Evolutionary conservation across 306 rosid species (phyloP).

Genomic region (Citrullus mucosospermus): DNA sequence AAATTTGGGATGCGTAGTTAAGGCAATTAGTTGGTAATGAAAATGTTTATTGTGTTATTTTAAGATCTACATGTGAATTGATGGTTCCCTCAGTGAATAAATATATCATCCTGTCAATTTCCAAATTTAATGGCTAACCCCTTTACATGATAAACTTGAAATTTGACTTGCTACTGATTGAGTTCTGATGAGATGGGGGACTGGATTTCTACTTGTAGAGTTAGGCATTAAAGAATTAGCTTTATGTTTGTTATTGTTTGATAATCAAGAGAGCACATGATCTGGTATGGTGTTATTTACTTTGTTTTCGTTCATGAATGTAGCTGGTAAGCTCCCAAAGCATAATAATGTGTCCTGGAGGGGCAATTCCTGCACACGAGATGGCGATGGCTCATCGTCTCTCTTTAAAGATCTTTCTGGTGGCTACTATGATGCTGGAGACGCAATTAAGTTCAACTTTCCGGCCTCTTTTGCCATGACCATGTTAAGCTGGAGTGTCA

Average conservation of each 20-base stretch:
- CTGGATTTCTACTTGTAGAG: neutral
- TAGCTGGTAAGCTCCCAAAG: constrained; percentile 90
- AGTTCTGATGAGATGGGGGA: neutral
- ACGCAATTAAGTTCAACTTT: constrained; percentile 89
- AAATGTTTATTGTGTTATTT: neutral
- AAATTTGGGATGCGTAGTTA: neutral
- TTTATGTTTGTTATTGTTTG: neutral
- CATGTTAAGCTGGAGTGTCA: constrained; percentile 97
- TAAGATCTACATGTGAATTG: neutral
- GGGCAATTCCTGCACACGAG: constrained; percentile 61
- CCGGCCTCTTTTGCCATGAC: constrained; percentile 73
- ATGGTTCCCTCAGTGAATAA: neutral
- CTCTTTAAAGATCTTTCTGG: constrained; percentile 65
- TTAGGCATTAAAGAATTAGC: neutral
- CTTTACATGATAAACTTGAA: neutral
- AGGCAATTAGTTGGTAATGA: neutral
- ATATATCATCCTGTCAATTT: neutral
- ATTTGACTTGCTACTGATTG: neutral
- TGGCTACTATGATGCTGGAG: constrained; percentile 94
- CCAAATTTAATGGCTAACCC: neutral
- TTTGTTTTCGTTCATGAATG: neutral
- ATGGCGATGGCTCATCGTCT: constrained; percentile 36
- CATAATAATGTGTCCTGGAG: constrained; percentile 99
- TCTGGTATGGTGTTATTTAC: neutral
- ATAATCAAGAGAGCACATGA: neutral